phyloP scores from a whole-genome alignment of 1,284 basidiomycete species.

The Wallemia ichthyophaga region DNA sequence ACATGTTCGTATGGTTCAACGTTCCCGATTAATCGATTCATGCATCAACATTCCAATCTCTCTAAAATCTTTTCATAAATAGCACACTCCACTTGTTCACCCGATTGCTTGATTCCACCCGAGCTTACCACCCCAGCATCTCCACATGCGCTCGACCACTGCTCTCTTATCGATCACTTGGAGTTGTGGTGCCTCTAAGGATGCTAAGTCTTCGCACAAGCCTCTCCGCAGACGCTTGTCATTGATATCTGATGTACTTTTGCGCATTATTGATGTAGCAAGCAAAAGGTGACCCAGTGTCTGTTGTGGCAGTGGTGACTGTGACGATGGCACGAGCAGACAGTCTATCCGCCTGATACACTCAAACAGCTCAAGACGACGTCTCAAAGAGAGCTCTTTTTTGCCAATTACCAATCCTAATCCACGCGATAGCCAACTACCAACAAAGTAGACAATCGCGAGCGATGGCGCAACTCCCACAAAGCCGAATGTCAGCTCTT shows the following conservation, averaged over 20 bases:
- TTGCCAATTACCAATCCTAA: slow-evolving; percentile 22
- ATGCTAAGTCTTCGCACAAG: slow-evolving; percentile 56
- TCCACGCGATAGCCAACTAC: slow-evolving; percentile 24
- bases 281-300: not conserved
- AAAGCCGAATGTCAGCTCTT: slow-evolving; percentile 88
- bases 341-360: slow-evolving; percentile 15
- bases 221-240: slow-evolving; percentile 27
- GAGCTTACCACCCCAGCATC: slow-evolving; percentile 37
- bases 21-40: no score
- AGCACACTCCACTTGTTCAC: no score
- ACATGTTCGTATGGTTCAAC: no score
- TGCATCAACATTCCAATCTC: no score
- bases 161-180: slow-evolving; percentile 35
- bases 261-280: not conserved
- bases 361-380: slow-evolving; percentile 17
- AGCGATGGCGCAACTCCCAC: slow-evolving; percentile 82
- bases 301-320: slow-evolving; percentile 10
- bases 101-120: slow-evolving; percentile 22
- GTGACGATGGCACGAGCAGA: slow-evolving; percentile 4
- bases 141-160: slow-evolving; percentile 70
- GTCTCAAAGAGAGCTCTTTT: slow-evolving; percentile 15
- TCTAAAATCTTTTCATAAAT: no score
- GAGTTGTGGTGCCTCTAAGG: slow-evolving; percentile 42
- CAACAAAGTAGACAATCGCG: slow-evolving; percentile 40
- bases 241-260: not conserved